Conservation (phyloP, 2,329 filamentous ascomycete species). For the Penicillium sp. region DNA sequence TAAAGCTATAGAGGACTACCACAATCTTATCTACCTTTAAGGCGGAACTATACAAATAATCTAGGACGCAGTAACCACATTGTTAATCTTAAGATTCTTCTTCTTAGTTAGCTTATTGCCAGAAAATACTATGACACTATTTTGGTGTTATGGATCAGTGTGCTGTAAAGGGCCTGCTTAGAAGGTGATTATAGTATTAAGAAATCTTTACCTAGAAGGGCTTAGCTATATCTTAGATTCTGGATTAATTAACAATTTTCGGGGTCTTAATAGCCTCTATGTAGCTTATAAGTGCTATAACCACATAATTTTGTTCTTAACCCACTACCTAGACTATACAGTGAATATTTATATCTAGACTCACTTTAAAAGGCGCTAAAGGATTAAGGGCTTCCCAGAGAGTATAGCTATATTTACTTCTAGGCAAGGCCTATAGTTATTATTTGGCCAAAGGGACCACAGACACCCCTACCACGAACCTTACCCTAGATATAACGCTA, state of each 20-base stretch:
- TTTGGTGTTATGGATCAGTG: slow-evolving; percentile 16
- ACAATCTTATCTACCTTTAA: slow-evolving; percentile 15
- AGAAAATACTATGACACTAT: slow-evolving; percentile 7
- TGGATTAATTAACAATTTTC: slow-evolving; percentile 12
- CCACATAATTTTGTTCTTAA: slow-evolving; percentile 13
- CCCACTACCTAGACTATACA: slow-evolving; percentile 10
- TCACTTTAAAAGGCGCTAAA: slow-evolving; percentile 12
- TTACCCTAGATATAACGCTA: slow-evolving; percentile 12
- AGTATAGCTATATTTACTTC: slow-evolving; percentile 10
- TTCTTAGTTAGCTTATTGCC: slow-evolving; percentile 12
- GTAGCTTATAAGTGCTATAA: slow-evolving; percentile 15
- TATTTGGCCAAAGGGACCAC: slow-evolving; percentile 17
- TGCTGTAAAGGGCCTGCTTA: slow-evolving; percentile 16
- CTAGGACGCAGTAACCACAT: slow-evolving; percentile 13
- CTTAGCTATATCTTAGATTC: slow-evolving; percentile 14
- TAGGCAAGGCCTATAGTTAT: slow-evolving; percentile 8
- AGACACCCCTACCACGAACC: slow-evolving; percentile 6
- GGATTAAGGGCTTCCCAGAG: slow-evolving; percentile 19
- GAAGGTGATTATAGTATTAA: slow-evolving; percentile 12
- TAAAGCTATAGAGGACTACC: slow-evolving; percentile 19
- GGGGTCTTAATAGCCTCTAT: slow-evolving; percentile 14
- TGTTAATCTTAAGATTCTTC: no score
- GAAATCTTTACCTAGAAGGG: slow-evolving; percentile 16
- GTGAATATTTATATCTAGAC: slow-evolving; percentile 19
- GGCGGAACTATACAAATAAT: slow-evolving; percentile 15